phyloP scores from a whole-genome alignment of 352 stramenopile genomes.

The Globisporangium nagaii region DNA sequence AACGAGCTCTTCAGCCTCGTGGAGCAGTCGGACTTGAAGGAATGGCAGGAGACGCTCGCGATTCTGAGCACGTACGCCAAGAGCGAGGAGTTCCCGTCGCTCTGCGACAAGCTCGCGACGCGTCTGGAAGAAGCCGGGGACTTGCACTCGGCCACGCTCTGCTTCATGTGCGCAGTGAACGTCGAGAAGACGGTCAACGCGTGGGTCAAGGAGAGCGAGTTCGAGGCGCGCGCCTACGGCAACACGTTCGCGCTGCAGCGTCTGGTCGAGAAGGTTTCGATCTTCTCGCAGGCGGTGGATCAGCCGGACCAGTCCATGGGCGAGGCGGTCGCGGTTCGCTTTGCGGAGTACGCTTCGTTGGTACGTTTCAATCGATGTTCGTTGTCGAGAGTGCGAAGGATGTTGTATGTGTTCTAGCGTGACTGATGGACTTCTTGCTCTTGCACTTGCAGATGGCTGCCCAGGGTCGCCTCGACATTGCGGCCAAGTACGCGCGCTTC shows the following conservation, averaged over 20 bases:
- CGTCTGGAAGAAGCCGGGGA: conserved; percentile 90
- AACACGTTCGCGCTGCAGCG: conserved; percentile 89
- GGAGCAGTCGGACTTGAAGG: conserved; percentile 86
- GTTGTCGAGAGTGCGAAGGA: too few relatives aligned
- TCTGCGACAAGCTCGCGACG: conserved; percentile 93
- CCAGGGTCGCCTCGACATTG: conserved; percentile 90
- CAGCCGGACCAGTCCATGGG: conserved; percentile 83
- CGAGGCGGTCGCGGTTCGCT: conserved; percentile 83
- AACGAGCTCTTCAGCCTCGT: conserved; percentile 84
- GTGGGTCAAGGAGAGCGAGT: conserved; percentile 88
- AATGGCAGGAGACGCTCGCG: conserved; percentile 97
- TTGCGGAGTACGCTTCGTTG: conserved; percentile 89
- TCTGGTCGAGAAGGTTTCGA: conserved; percentile 95
- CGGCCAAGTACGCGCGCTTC: conserved; percentile 90
- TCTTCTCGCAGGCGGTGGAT: conserved; percentile 89
- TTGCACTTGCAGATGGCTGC: conserved; percentile 74
- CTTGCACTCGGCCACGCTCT: conserved; percentile 89
- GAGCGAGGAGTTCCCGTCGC: conserved; percentile 93
- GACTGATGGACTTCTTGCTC: not conserved
- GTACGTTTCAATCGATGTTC: too few relatives aligned
- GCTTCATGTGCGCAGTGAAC: conserved; percentile 96
- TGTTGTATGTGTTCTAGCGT: too few relatives aligned
- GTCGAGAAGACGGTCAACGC: conserved; percentile 83
- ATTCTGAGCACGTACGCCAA: conserved; percentile 98
- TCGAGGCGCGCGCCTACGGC: conserved; percentile 58